Evolutionary conservation across 768 basidiomycete species (phyloP), one percentile per base, ranked within the genome.

Genomic region (Hydnomerulius pinastri): DNA sequence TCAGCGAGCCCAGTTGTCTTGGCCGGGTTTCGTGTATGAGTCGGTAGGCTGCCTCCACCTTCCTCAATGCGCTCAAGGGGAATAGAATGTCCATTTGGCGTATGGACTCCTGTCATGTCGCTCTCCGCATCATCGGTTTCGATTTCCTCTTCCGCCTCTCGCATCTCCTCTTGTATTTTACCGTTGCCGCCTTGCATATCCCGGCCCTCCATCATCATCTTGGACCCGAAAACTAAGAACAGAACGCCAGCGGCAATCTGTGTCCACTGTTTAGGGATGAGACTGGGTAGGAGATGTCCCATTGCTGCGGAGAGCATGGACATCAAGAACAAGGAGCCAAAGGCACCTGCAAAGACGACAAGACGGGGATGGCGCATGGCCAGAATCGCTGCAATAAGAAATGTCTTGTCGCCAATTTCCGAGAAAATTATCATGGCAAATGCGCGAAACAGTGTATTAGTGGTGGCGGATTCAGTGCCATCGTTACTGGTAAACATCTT

Each of bases 361-460:
- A 87, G 58, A 18, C 95, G 86, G 1, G 93, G 86, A 66, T 97
- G 93, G 6, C 92, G 87, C 85, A 94, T 94, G 10, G 95, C 93
- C 61, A 82, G 89, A 43, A 95, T 92, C 43, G 95, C 92, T 42
- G 96, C 87, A 29, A 88, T 86, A 56, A 88, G 75, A 63, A 88
- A 88, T 0, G 96, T 98, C 69, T 98, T 97, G 83, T 98, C 96
- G 20, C 96, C 96, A 36, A 95, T 87, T 76, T 94, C 92, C 2
- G 91, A 92, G 65, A 89, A 77, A 28, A 98, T 87, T 61, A 97
- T 98, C 86, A 96, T 93, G 54, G 79, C 69, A 73, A 94, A 92
- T 5, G 92, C 82, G 62, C 92, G 87, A 5, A 80, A 51, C 53
- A 95, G 80, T 9, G 84, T 88, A 55, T 85, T 17, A 3, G 11